Evolutionary conservation across 2,329 filamentous ascomycete species (phyloP).

Genomic region (Verticillium zaregamsianum): DNA sequence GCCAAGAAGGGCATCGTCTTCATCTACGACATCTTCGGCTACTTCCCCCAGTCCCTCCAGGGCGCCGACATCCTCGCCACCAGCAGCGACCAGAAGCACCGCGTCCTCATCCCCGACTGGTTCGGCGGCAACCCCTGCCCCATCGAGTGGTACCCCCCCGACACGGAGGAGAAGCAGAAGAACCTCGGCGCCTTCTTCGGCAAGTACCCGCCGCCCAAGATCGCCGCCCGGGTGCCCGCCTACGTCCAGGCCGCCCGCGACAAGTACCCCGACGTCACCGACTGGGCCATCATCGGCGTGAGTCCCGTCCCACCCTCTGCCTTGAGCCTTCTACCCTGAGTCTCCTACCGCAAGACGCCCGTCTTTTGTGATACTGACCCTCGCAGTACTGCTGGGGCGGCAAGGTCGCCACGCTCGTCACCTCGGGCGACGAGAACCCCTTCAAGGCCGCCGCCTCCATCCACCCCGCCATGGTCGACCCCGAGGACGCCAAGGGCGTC

Average conservation of each 20-base stretch:
- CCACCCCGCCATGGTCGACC: conserved; percentile 63
- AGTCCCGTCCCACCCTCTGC: conserved; percentile 17
- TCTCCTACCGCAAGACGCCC: no score
- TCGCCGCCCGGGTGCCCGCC: conserved; percentile 47
- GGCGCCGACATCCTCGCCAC: conserved; percentile 63
- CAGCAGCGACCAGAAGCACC: conserved; percentile 61
- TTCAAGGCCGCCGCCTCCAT: conserved; percentile 50
- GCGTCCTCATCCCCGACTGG: conserved; percentile 88
- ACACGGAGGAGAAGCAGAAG: conserved; percentile 60
- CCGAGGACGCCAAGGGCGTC: conserved; percentile 55
- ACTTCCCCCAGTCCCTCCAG: conserved; percentile 66
- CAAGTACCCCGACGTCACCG: conserved; percentile 50
- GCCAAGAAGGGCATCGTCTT: conserved; percentile 56
- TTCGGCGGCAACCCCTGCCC: conserved; percentile 69
- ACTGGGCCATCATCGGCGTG: conserved; percentile 59
- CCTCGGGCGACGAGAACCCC: conserved; percentile 45
- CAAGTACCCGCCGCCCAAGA: conserved; percentile 41
- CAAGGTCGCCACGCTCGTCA: conserved; percentile 55
- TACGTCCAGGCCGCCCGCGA: conserved; percentile 49
- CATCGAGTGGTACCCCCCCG: conserved; percentile 58
- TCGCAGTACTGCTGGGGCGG: conserved; percentile 67
- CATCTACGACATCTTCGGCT: conserved; percentile 66
- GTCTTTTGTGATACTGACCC: neutral
- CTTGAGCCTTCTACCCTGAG: neutral
- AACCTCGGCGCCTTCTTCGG: conserved; percentile 55